Evolutionary conservation across 768 basidiomycete species (phyloP), one percentile per base, ranked within the genome.

Genomic region (Hygrocybe punicea): DNA sequence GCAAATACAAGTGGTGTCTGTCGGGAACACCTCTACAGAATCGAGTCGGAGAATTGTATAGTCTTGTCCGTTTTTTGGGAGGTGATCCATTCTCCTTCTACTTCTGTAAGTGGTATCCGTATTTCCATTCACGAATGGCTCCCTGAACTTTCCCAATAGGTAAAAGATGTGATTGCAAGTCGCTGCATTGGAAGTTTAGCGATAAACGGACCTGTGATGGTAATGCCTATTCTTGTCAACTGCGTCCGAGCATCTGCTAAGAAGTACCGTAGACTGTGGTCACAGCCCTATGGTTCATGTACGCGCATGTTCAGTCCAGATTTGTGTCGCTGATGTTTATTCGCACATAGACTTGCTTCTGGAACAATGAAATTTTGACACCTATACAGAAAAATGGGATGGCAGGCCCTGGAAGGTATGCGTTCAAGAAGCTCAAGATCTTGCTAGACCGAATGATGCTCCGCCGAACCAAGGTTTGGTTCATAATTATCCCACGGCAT

Each of bases 21-120:
- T 97, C 94, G 33, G 95, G 95, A 5, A 98, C 96, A 6, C 96
- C 96, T 0, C 76, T 99, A 8, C 57, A 58, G 71, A 98, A 98
- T 67, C 87, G 97, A 62, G 97, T 99, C n/a, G 97, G 97, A 61
- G 97, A 99, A 69, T 74, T 99, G 50, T 99, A 99, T 75, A 97
- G 94, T 69, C 81, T 97, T 40, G 84, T 98, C 45, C 79, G 91
- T 59, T 97, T 98, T 76, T 71, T 96, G 51, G 93, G 93, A n/a
- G 91, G 91, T 25, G 91, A 94, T 69, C 93, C 92, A 0, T 94
- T 92, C 68, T 86, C 92, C 3, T 90, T 82, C 71, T 96, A 95
- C 73, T 96, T 93, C 71, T 97, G 93, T 87, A 64, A 63, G 87
- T 60, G 39, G 19, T 52, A 17, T 29, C 21, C 39, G 40, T 56